Evolutionary conservation across 139 green algal genomes (phyloP).

Genomic region (Coccomyxa sp.): DNA sequence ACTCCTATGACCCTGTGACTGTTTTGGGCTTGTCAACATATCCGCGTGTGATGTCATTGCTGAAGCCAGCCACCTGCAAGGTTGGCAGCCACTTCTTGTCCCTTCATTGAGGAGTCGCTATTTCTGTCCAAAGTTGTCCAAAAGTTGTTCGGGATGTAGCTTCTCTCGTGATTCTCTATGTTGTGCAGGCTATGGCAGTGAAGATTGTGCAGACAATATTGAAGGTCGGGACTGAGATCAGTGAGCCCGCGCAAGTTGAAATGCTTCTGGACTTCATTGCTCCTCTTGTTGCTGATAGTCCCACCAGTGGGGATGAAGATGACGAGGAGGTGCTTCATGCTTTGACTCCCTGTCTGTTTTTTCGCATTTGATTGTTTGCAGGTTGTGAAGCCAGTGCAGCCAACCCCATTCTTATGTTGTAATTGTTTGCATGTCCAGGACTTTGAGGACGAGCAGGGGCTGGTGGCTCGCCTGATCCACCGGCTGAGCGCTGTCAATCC

Average conservation of each 20-base stretch:
- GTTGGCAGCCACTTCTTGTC: neutral
- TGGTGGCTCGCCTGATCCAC: constrained; percentile 89
- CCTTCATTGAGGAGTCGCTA: neutral
- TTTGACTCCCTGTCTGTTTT: neutral
- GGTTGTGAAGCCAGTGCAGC: too few species aligned
- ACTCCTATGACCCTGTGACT: constrained; percentile 70
- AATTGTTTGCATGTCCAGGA: constrained; percentile 41
- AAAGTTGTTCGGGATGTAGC: neutral
- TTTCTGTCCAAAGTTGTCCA: neutral
- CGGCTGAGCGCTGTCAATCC: constrained; percentile 49
- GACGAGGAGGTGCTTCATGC: constrained; percentile 61
- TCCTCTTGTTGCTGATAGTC: constrained; percentile 57
- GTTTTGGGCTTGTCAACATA: constrained; percentile 78
- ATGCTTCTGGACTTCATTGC: constrained; percentile 73
- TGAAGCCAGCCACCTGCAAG: constrained; percentile 60
- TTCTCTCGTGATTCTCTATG: neutral
- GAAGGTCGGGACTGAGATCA: constrained; percentile 34
- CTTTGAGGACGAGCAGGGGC: constrained; percentile 81
- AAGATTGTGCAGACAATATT: constrained; percentile 64
- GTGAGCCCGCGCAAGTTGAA: constrained; percentile 45
- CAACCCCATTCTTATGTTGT: too few species aligned
- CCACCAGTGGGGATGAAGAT: constrained; percentile 35
- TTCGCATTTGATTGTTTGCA: too few species aligned
- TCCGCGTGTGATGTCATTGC: constrained; percentile 72
- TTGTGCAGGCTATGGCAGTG: constrained; percentile 66